Evolutionary conservation across 1,284 basidiomycete genomes (phyloP).

Genomic region (Ceratobasidium sp.): DNA sequence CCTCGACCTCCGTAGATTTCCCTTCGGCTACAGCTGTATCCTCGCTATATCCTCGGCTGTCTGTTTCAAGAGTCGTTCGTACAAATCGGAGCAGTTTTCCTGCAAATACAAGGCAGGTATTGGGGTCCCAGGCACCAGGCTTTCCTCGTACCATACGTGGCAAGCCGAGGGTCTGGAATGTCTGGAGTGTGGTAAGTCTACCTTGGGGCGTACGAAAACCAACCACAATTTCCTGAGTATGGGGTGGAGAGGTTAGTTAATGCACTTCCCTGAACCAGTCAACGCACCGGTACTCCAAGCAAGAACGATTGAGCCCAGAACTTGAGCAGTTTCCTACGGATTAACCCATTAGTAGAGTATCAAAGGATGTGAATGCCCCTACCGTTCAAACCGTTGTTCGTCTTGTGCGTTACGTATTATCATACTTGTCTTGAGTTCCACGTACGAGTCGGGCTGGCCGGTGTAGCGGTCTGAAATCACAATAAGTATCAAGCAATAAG

Average conservation of each 20-base stretch:
- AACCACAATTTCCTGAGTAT: conserved; percentile 80
- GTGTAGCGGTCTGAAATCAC: conserved; percentile 63
- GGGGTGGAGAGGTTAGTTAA: background rate
- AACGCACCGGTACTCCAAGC: conserved; percentile 84
- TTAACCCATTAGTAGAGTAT: background rate
- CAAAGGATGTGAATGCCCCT: conserved; percentile 45
- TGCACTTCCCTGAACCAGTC: background rate
- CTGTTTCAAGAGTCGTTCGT: conserved; percentile 53
- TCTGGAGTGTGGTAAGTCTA: conserved; percentile 67
- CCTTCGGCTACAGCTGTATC: conserved; percentile 36
- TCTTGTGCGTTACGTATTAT: conserved; percentile 75
- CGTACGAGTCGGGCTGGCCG: conserved; percentile 70
- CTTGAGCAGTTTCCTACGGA: conserved; percentile 85
- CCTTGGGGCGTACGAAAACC: conserved; percentile 90
- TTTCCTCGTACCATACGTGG: conserved; percentile 80
- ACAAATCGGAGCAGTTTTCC: conserved; percentile 70
- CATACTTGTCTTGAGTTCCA: conserved; percentile 95
- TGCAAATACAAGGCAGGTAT: conserved; percentile 79
- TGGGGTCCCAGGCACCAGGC: conserved; percentile 78
- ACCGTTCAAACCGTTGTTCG: conserved; percentile 85
- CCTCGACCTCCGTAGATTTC: conserved; percentile 77
- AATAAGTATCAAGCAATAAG: conserved; percentile 11
- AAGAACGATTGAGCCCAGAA: conserved; percentile 97
- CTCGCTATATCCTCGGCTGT: conserved; percentile 17
- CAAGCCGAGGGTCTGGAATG: conserved; percentile 76